Evolutionary conservation across 2,329 filamentous ascomycete genomes (phyloP), one percentile per base, ranked within the genome.

Genomic region (Aspergillus sp.): DNA sequence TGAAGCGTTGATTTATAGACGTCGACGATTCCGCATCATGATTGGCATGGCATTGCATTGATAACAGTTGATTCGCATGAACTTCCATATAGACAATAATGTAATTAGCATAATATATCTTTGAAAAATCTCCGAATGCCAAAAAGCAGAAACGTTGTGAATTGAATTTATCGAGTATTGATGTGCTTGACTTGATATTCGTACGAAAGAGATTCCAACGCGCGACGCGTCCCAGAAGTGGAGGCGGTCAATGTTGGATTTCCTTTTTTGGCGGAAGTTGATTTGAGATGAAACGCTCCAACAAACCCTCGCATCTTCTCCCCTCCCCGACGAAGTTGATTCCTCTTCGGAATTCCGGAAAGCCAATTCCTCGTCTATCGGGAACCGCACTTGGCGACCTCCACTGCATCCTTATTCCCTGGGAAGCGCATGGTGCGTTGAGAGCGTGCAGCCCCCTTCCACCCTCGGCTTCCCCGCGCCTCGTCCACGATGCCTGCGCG

Each of bases 401-500:
- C 38, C 24, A 24, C 39, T 50, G 30, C 34, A 32, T 13, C n/a
- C 38, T 17, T 32, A 30, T 38, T 18, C 36, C 24, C 22, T 20
- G 22, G 20, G 9, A 42, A 51, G 50, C 64, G 59, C 62, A 66
- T 66, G 64, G 60, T 66, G 55, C 53, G 34, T 54, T 66, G 55
- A 62, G 64, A 51, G 39, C 39, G 54, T 43, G 59, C 52, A 58
- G 43, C 42, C 41, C 50, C 39, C 36, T 52, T 48, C 59, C 43
- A 38, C 58, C 43, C 50, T 62, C 62, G 59, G 58, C 57, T 64
- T 62, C 63, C 63, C 64, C 63, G 62, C 64, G 62, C 64, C 58
- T 60, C 58, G 53, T 62, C 66, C 65, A 76, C 66, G 59, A 77
- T 77, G 75, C 74, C 74, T 66, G 69, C 74, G 72, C 75, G 75